Conservation (phyloP, 306 rosid species). For the Malus sylvestris region DNA sequence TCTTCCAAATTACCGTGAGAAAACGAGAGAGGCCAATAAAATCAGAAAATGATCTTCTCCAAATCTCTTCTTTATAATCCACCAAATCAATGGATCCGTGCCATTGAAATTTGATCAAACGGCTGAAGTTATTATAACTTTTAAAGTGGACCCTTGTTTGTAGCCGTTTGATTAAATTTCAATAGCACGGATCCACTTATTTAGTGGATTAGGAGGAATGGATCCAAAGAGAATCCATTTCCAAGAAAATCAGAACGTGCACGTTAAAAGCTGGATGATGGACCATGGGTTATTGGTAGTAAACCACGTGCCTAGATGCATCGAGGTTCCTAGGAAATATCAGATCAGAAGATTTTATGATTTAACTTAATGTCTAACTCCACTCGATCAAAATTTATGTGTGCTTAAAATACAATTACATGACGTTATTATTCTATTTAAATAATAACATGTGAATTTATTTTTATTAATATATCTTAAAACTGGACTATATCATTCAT, state of each 20-base stretch:
- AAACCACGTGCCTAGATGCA: conserved; percentile 44
- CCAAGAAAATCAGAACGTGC: conserved; percentile 16
- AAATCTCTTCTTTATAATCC: rapidly evolving
- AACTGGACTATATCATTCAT: no score
- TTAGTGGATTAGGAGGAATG: rapidly evolving
- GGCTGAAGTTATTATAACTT: no score
- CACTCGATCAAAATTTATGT: neutral
- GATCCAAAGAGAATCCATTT: no score
- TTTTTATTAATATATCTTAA: no score
- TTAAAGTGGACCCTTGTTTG: rapidly evolving
- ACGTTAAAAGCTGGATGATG: conserved; percentile 18
- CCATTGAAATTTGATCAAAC: no score
- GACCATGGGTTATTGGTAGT: conserved; percentile 19
- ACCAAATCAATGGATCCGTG: no score
- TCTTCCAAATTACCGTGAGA: conserved; percentile 10
- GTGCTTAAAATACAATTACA: no score
- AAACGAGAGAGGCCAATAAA: conserved; percentile 4
- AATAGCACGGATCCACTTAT: rapidly evolving
- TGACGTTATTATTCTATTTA: no score
- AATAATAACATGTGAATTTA: no score
- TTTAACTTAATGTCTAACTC: conserved; percentile 24
- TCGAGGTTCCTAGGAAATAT: conserved; percentile 36
- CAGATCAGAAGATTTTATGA: conserved; percentile 11
- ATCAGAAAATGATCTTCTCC: neutral
- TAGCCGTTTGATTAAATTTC: no score